These are phyloP conservation scores for Ramichloridium luteum DNA, from an alignment of 2,329 filamentous ascomycete species.

Conservation along the genomic window DNA sequence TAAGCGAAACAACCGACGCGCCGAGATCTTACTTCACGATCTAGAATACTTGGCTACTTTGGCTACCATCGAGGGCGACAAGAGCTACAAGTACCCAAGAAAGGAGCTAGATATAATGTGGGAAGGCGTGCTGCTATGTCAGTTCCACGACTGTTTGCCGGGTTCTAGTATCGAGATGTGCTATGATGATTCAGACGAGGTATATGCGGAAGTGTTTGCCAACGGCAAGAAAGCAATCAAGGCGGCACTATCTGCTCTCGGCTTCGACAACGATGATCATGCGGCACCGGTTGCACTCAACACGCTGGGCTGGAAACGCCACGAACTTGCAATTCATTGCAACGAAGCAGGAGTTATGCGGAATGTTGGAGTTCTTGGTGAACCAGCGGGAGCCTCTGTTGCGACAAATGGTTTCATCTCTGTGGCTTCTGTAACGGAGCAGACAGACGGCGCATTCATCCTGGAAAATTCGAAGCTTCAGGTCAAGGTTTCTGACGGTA, in stretches of 20 bases:
- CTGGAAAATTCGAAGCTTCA: slow-evolving; percentile 67
- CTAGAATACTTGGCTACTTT: slow-evolving; percentile 80
- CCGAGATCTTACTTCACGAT: slow-evolving; percentile 75
- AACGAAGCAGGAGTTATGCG: slow-evolving; percentile 2
- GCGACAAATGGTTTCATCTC: background rate
- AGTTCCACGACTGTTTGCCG: slow-evolving; percentile 95
- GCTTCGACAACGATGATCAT: slow-evolving; percentile 41
- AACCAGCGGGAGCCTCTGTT: slow-evolving; percentile 8
- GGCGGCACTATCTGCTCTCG: slow-evolving; percentile 56
- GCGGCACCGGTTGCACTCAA: slow-evolving; percentile 55
- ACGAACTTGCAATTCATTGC: slow-evolving; percentile 6
- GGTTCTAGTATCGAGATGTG: slow-evolving; percentile 96
- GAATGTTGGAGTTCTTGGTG: slow-evolving; percentile 8
- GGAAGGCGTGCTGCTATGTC: slow-evolving; percentile 82
- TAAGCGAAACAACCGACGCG: slow-evolving; percentile 82
- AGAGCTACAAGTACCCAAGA: slow-evolving; percentile 76
- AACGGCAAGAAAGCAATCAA: slow-evolving; percentile 61
- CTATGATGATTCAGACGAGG: slow-evolving; percentile 84
- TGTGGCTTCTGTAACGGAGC: slow-evolving; percentile 5
- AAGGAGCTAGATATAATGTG: slow-evolving; percentile 91
- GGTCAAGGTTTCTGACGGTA: slow-evolving; percentile 60
- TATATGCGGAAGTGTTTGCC: slow-evolving; percentile 73
- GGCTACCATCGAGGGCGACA: slow-evolving; percentile 58
- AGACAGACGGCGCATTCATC: slow-evolving; percentile 46
- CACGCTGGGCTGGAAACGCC: slow-evolving; percentile 72